phyloP scores from a whole-genome alignment of 1,139 yeast genomes.

The Yamadazyma spencermartinsiae region DNA sequence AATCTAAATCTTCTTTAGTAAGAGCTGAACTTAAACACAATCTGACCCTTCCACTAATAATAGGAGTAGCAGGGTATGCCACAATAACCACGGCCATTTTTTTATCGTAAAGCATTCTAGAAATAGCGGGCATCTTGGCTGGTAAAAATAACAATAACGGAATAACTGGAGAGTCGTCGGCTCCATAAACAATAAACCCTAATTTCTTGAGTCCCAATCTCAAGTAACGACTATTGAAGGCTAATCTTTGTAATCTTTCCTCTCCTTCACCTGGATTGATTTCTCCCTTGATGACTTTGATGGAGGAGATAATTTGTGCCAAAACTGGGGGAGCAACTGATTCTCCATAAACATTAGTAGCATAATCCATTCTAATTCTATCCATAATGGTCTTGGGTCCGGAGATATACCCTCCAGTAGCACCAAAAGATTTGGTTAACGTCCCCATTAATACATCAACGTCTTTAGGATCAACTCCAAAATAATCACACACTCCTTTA shows the following conservation, averaged over 20 bases:
- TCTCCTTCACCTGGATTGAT: constrained; percentile 90
- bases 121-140: constrained; percentile 89
- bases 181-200: constrained; percentile 93
- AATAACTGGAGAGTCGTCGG: constrained; percentile 94
- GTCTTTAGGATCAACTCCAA: constrained; percentile 69
- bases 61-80: constrained; percentile 97
- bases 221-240: constrained; percentile 91
- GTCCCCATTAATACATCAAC: constrained; percentile 96
- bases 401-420: constrained; percentile 96
- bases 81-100: constrained; percentile 94
- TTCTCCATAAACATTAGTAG: constrained; percentile 79
- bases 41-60: constrained; percentile 86
- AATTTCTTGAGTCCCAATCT: constrained; percentile 86
- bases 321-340: constrained; percentile 88
- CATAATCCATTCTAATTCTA: constrained; percentile 68
- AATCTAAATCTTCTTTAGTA: constrained; percentile 91
- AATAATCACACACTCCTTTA: constrained; percentile 93
- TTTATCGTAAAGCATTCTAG: constrained; percentile 74
- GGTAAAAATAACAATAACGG: constrained; percentile 88
- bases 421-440: constrained; percentile 95
- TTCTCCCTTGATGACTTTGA: constrained; percentile 77
- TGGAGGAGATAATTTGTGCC: constrained; percentile 81
- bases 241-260: constrained; percentile 88
- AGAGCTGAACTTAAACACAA: constrained; percentile 90
- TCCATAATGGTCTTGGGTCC: constrained; percentile 70